Evolutionary conservation across 2,329 filamentous ascomycete species (phyloP), one percentile per base, ranked within the genome.

Genomic region (Colletotrichum simmondsii): DNA sequence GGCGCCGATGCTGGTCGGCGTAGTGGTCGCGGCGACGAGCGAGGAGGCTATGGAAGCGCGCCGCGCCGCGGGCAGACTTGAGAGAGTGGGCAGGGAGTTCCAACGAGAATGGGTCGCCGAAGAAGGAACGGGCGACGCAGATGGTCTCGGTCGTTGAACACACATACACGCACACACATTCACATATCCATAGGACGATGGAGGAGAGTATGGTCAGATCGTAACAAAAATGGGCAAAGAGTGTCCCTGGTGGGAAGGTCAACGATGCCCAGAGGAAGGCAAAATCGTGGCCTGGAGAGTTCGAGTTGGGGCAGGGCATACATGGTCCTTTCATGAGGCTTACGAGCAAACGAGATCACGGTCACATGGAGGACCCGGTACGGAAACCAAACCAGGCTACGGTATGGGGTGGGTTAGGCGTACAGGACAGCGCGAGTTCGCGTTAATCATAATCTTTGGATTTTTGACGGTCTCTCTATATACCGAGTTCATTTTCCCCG

Each of bases 41-140:
- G 85, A 87, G 52, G 84, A 88, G 8, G 82, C 84, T 11, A 79
- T 80, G 32, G 88, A 90, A 70, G 90, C 89, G 2, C 83, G 87
- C 11, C 84, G 86, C 58, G 88, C 89, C 1, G 87, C 87, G 0
- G 85, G 84, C 0, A 83, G 85, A 68, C 78, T 92, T 12, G 89
- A 92, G 80, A 84, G 84, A 65, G 82, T 91, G 3, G 90, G 87
- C 1, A 81, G 85, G 71, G 85, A 87, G 59, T 87, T 92, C 60
- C 90, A 92, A 78, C 81, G 81, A 30, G 85, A 87, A 72, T 91
- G 89, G 88, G 78, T 80, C 1, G 81, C 81, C 26, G 82, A 84
- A 67, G 75, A 79, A 64, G 30, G 61, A 19, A 53, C 61, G 22
- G 73, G 63, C 42, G 68, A 62, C 54, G 65, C 30, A 10, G 62